A percentile compares a stretch with the other conserved stretches of the same genome.
Evolutionary conservation across 192 early-diverging fungal genomes (phyloP).

Genomic region (Funneliformis mosseae): DNA sequence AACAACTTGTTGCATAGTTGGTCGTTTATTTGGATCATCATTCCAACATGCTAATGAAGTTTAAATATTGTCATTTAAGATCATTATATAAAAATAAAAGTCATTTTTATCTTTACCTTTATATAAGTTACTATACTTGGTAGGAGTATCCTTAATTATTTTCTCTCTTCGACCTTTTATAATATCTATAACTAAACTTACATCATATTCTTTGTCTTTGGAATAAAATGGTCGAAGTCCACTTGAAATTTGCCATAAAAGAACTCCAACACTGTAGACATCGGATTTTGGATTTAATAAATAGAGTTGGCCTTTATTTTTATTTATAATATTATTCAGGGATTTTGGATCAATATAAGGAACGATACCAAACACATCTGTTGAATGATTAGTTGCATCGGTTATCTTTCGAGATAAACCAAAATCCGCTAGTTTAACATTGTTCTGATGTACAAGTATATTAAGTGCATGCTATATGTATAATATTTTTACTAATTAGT

Average conservation of each 20-base stretch:
- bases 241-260: background rate
- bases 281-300: background rate
- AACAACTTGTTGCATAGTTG: conserved; percentile 3
- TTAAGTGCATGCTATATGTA: background rate
- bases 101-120: background rate
- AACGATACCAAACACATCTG: background rate
- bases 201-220: background rate
- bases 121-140: background rate
- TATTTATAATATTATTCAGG: background rate
- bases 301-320: too few relatives aligned
- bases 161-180: background rate
- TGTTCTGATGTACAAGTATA: background rate
- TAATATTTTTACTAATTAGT: too few relatives aligned
- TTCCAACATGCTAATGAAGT: background rate
- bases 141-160: background rate
- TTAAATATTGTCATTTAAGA: background rate
- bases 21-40: background rate
- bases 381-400: background rate
- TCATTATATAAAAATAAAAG: background rate
- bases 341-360: conserved; percentile 4
- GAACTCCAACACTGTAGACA: background rate
- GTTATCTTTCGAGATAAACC: background rate
- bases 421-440: background rate
- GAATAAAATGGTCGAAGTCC: background rate
- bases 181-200: background rate